phyloP scores from a whole-genome alignment of 148 eudicot species.

The Amaranthus hypochondriacus region DNA sequence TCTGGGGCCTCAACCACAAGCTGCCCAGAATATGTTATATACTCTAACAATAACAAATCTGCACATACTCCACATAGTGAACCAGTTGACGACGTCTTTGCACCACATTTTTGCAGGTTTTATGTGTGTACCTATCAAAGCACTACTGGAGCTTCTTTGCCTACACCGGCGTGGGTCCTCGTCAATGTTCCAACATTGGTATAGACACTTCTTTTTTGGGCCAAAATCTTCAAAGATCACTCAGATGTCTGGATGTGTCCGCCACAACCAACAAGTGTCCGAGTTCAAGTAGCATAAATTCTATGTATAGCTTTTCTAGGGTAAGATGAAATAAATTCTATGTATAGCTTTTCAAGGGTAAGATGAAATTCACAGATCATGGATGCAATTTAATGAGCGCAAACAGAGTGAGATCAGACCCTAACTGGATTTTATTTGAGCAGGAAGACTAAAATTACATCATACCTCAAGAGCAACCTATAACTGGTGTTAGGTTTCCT shows the following conservation, averaged over 20 bases:
- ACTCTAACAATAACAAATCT: no score
- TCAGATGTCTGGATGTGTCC: no score
- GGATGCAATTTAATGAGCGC: neutral
- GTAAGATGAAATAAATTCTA: neutral
- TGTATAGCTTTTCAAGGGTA: neutral
- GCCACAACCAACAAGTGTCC: no score
- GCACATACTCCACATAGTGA: neutral
- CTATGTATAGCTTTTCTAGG: neutral
- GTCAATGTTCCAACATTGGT: no score
- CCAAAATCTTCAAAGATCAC: no score
- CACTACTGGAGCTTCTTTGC: neutral
- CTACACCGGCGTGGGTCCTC: no score
- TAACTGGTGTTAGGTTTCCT: neutral
- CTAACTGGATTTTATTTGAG: no score
- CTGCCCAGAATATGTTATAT: neutral
- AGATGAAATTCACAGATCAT: neutral
- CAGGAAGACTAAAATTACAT: no score
- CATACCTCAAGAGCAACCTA: neutral
- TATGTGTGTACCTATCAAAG: neutral
- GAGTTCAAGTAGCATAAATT: no score
- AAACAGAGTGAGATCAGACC: neutral
- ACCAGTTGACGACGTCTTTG: neutral
- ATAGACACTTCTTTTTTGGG: no score
- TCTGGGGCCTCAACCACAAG: neutral
- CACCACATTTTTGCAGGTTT: neutral